Evolutionary conservation across 805 yeast genomes (phyloP).

Genomic region (Teunomyces pallodes): DNA sequence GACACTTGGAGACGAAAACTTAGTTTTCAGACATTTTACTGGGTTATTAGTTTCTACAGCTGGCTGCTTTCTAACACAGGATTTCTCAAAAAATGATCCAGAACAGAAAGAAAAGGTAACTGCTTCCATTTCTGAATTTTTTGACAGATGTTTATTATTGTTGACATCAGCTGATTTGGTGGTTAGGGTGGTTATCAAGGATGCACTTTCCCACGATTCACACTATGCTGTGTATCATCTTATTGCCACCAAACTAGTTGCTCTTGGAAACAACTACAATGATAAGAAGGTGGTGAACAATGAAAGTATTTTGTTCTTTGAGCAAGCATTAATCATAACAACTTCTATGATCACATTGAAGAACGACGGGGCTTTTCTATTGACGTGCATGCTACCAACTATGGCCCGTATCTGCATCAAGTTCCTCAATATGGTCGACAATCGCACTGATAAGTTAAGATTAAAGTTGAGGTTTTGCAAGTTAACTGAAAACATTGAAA

Average conservation of each 20-base stretch:
- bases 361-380: conserved; percentile 34
- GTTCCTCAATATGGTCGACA: conserved; percentile 28
- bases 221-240: conserved; percentile 55
- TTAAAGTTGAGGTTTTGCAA: conserved; percentile 45
- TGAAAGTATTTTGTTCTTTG: conserved; percentile 40
- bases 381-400: conserved; percentile 30
- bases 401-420: conserved; percentile 26
- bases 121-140: conserved; percentile 44
- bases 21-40: conserved; percentile 61
- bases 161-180: conserved; percentile 49
- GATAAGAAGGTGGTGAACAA: conserved; percentile 24
- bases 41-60: conserved; percentile 72
- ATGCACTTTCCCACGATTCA: conserved; percentile 63
- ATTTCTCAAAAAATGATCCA: conserved; percentile 20
- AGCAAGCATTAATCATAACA: conserved; percentile 48
- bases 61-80: conserved; percentile 52
- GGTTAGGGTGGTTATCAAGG: conserved; percentile 69
- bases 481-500: conserved; percentile 33
- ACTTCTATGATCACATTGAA: conserved; percentile 36
- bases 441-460: conserved; percentile 28
- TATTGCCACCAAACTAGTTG: conserved; percentile 45
- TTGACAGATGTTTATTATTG: conserved; percentile 49
- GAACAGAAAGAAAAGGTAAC: conserved; percentile 28
- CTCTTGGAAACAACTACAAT: conserved; percentile 31
- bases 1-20: conserved; percentile 37